A percentile compares a stretch with the other conserved stretches of the same genome.
Conservation (phyloP, 2,329 filamentous ascomycete genomes). For the Beauveria australis region DNA sequence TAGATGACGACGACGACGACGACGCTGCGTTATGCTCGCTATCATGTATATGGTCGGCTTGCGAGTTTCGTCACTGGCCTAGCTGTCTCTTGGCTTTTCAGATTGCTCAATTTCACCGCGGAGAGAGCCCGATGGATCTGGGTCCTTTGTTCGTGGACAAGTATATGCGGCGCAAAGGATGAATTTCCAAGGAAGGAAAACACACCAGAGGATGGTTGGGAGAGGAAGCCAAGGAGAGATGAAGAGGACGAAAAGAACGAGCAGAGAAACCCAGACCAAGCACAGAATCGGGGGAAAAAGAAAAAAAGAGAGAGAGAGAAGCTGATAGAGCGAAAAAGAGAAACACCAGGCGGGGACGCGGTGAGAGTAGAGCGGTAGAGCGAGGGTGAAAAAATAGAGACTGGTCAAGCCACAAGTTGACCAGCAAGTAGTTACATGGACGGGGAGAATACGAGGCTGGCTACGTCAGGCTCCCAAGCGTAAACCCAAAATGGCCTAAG, state of each 20-base stretch:
- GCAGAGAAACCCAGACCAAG: not conserved
- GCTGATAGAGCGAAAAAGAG: not conserved
- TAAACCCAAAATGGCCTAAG: not conserved
- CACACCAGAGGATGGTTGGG: not conserved
- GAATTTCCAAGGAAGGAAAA: not conserved
- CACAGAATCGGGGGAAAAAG: not conserved
- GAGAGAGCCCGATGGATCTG: not conserved
- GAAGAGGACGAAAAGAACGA: not conserved
- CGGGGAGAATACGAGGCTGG: slow-evolving; percentile 3
- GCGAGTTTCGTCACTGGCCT: not conserved
- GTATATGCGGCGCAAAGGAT: not conserved
- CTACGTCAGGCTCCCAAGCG: not conserved
- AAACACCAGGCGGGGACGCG: slow-evolving; percentile 7
- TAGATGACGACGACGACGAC: not conserved
- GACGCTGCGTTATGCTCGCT: not conserved
- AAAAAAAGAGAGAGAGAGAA: not conserved
- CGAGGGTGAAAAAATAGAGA: not conserved
- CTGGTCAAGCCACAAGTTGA: not conserved
- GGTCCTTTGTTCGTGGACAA: not conserved
- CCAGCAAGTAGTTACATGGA: not conserved
- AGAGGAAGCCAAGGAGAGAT: not conserved
- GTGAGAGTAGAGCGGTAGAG: not conserved
- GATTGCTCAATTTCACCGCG: not conserved
- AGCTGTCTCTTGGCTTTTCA: not conserved
- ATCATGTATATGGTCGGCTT: not conserved